Conservation (phyloP, 805 yeast genomes). For the Sugiyamaella floridensis region DNA sequence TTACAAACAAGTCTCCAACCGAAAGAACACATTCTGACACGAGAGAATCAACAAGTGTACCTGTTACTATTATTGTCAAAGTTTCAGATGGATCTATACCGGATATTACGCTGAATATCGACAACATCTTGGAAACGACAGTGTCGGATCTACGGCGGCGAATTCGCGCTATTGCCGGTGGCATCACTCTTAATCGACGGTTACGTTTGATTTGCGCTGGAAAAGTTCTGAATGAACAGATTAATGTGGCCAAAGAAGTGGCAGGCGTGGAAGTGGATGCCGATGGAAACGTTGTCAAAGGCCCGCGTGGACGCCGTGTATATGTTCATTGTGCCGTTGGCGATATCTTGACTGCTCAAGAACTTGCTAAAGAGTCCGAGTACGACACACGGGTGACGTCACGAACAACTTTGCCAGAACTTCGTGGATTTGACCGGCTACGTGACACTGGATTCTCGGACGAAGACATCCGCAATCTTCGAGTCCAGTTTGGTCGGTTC, state of each 20-base stretch:
- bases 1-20: neutral
- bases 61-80: constrained; percentile 31
- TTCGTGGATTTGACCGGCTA: constrained; percentile 78
- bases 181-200: constrained; percentile 39
- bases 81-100: constrained; percentile 40
- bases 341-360: constrained; percentile 47
- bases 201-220: constrained; percentile 66
- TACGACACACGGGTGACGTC: constrained; percentile 47
- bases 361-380: constrained; percentile 53
- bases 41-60: neutral
- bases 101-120: constrained; percentile 37
- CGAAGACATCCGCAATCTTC: constrained; percentile 62
- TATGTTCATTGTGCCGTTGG: constrained; percentile 80
- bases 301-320: constrained; percentile 26
- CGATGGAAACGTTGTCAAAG: constrained; percentile 1
- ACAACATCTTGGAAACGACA: constrained; percentile 30
- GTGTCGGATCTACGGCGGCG: constrained; percentile 37
- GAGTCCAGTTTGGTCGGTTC: constrained; percentile 66
- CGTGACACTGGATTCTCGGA: constrained; percentile 77
- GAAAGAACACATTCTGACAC: neutral
- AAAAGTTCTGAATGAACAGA: constrained; percentile 49
- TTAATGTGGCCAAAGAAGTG: constrained; percentile 49
- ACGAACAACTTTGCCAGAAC: constrained; percentile 54
- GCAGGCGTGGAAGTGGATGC: constrained; percentile 23
- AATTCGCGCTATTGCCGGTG: constrained; percentile 35